Evolutionary conservation across 2,329 filamentous ascomycete genomes (phyloP).

Genomic region (Penicillium olsonii): DNA sequence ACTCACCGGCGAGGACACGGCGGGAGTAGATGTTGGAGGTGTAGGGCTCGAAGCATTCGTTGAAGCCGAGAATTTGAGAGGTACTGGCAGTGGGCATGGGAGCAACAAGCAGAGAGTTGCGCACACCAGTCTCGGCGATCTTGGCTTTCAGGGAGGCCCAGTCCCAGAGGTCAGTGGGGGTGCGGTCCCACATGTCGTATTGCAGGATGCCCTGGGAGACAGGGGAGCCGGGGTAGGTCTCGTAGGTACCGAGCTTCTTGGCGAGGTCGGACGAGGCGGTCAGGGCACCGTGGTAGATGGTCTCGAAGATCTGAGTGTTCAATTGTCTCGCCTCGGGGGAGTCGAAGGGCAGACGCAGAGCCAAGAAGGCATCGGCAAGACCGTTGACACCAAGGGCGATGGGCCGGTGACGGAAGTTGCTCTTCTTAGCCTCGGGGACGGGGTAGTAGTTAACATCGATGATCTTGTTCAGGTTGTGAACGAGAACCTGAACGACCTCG

Average conservation of each 20-base stretch:
- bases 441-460: slow-evolving; percentile 99
- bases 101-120: slow-evolving; percentile 92
- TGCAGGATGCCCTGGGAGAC: slow-evolving; percentile 94
- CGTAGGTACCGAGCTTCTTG: slow-evolving; percentile 79
- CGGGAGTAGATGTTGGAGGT: slow-evolving; percentile 99
- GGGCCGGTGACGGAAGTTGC: slow-evolving; percentile 95
- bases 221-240: slow-evolving; percentile 88
- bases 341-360: slow-evolving; percentile 94
- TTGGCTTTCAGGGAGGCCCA: slow-evolving; percentile 86
- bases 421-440: slow-evolving; percentile 88
- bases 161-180: slow-evolving; percentile 92
- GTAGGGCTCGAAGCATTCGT: slow-evolving; percentile 99
- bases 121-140: slow-evolving; percentile 89
- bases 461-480: slow-evolving; percentile 95
- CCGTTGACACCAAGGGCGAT: slow-evolving; percentile 97
- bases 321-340: slow-evolving; percentile 90
- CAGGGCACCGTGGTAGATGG: slow-evolving; percentile 94
- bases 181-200: slow-evolving; percentile 98
- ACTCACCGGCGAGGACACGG: slow-evolving; percentile 95
- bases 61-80: slow-evolving; percentile 97
- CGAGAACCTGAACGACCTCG: slow-evolving; percentile 87
- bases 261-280: slow-evolving; percentile 87
- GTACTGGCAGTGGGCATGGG: slow-evolving; percentile 98
- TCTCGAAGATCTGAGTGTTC: slow-evolving; percentile 99
- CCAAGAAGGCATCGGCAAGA: slow-evolving; percentile 96